phyloP scores from a whole-genome alignment of 176 grass and related monocot species.

The Lolium perenne region DNA sequence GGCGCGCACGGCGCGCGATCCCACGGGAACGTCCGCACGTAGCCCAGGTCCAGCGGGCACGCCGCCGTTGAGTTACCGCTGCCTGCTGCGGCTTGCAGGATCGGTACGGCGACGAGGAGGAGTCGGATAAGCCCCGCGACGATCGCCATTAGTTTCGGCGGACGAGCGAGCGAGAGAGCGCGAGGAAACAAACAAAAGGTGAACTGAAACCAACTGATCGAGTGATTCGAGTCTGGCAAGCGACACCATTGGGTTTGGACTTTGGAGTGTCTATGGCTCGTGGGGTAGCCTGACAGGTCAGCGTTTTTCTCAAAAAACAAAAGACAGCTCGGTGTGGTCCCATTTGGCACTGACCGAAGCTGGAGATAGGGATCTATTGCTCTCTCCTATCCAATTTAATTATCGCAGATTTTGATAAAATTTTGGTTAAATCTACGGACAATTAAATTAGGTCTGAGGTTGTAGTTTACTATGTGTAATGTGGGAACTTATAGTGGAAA shows the following conservation, averaged over 20 bases:
- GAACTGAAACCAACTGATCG: neutral
- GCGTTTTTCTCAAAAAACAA: too few relatives aligned
- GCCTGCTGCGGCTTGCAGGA: neutral
- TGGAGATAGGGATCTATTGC: too few relatives aligned
- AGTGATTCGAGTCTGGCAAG: neutral
- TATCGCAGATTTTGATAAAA: too few relatives aligned
- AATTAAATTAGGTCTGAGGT: too few relatives aligned
- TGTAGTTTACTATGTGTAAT: too few relatives aligned
- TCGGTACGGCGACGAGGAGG: neutral
- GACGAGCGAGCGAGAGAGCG: neutral
- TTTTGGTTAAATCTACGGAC: too few relatives aligned
- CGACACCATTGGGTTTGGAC: too few relatives aligned
- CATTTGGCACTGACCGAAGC: neutral
- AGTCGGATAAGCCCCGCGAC: neutral
- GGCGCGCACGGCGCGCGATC: slow-evolving; percentile 58
- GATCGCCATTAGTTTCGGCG: slow-evolving; percentile 33
- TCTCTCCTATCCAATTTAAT: too few relatives aligned
- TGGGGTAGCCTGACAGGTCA: neutral
- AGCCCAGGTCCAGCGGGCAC: slow-evolving; percentile 80
- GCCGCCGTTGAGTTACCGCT: neutral
- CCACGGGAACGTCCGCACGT: slow-evolving; percentile 80
- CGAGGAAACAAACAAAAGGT: slow-evolving; percentile 27
- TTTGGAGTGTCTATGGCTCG: neutral
- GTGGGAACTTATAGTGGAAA: too few relatives aligned
- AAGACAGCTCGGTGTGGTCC: neutral